Conservation (phyloP, 208 protist species). For the Kentomonas sorsogonicus region DNA sequence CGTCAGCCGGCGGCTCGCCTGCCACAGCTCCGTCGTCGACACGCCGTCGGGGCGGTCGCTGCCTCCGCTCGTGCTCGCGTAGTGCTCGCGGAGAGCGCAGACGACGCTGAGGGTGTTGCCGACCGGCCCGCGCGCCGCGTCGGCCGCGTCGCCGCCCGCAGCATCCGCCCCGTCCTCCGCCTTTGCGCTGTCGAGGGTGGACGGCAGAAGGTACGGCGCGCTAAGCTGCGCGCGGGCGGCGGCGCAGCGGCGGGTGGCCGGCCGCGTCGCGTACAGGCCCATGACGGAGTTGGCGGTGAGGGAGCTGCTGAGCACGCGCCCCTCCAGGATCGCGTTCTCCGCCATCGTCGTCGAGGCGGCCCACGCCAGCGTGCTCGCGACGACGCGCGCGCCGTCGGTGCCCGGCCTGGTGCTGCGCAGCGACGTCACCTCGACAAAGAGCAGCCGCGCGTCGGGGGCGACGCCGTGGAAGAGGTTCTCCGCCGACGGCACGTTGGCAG, state of each 20-base stretch:
- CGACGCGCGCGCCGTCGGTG: constrained; percentile 19
- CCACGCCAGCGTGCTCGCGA: no score
- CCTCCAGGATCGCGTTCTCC: no score
- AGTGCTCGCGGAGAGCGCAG: no score
- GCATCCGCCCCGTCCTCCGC: neutral
- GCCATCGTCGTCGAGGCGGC: no score
- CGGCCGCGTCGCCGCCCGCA: no score
- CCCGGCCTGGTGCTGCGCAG: constrained; percentile 14
- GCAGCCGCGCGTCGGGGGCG: constrained; percentile 14
- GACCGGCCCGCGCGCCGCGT: no score
- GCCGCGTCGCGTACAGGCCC: constrained; percentile 20
- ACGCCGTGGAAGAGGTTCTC: constrained; percentile 44
- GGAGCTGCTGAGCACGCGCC: no score
- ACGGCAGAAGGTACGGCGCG: constrained; percentile 14
- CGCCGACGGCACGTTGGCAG: neutral
- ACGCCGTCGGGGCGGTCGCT: neutral
- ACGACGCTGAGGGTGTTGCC: no score
- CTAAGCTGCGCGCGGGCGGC: constrained; percentile 30
- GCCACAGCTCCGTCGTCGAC: constrained; percentile 1
- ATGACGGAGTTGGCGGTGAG: no score
- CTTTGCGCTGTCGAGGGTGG: neutral
- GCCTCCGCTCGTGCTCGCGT: no score
- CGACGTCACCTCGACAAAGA: constrained; percentile 21
- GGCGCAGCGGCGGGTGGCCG: constrained; percentile 20
- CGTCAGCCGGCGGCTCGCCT: neutral